Conservation (phyloP, 2,329 filamentous ascomycete species). For the Grosmannia clavigera region DNA sequence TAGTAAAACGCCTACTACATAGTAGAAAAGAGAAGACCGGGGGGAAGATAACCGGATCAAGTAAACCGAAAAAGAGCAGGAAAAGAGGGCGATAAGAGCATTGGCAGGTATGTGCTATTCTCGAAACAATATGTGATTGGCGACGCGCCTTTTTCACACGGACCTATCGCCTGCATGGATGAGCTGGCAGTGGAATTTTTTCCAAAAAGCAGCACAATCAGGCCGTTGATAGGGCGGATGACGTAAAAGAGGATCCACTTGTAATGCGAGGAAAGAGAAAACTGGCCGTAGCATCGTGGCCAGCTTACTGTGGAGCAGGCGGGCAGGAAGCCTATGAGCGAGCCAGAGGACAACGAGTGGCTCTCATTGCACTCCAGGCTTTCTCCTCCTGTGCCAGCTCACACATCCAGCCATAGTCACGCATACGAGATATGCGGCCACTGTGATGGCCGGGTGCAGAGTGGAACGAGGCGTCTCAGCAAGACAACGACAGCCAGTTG, state of each 20-base stretch:
- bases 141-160: background rate
- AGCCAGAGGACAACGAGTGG: background rate
- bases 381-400: background rate
- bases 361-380: background rate
- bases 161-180: conserved; percentile 23
- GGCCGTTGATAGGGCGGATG: background rate
- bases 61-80: background rate
- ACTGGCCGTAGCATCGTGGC: background rate
- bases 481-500: background rate
- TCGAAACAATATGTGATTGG: background rate
- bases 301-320: background rate
- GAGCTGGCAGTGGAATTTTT: conserved; percentile 23
- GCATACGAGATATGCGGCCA: conserved; percentile 21
- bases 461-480: background rate
- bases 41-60: background rate
- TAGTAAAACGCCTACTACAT: no score
- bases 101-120: background rate
- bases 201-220: background rate
- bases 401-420: background rate
- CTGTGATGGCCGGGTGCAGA: conserved; percentile 27
- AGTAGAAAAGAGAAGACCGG: no score
- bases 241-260: background rate
- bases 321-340: background rate
- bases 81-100: background rate
- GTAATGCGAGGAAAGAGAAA: background rate